Base-by-base conservation (phyloP, 2,329 filamentous ascomycete genomes). In the Apiospora hydei region DNA sequence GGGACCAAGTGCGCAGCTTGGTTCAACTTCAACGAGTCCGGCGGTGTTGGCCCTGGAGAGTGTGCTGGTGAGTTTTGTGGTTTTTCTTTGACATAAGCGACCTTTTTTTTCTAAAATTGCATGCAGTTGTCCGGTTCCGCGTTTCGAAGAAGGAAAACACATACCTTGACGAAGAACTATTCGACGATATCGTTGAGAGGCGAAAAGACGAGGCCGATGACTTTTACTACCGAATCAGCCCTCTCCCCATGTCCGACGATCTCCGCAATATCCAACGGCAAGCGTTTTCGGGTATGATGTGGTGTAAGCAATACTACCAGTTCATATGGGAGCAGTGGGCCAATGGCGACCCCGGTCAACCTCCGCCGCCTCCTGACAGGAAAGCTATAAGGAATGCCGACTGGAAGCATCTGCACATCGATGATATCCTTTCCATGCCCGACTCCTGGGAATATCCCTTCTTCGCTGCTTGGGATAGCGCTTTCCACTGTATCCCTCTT, bases 361-460 rank as follows among this genome's bases (percentile, higher is more conserved):
- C 95, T 61, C 93, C 96, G 44, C 96, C 96, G 38, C 96, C 96
- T 0, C 86, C 92, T 0, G 88, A 89, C 51, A 89, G 96, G 71
- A 97, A 96, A 81, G 87, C 89, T 3, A 89, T 98, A 71, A 91
- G 96, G 73, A 98, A 98, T 80, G 85, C 90, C 49, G 91, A 97
- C 74, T 98, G 96, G 96, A 97, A 93, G 79, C 96, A 98, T 82
- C 91, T 98, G 88, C 89, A 98, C 82, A 90, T 97, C 77, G 96
- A 98, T 76, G 96, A 98, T 80, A 95, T 98, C 74, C 83, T 98
- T 46, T 98, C 96, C 0, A 98, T 98, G 96, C 96, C 96, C 0
- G 96, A 98, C 82, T 98, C 95, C 0, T 98, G 96, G 96, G 96
- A 98, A 79, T 98, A 98, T 78, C 96, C 96, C 0, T 98, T 98